Evolutionary conservation across 352 stramenopile genomes (phyloP).

Genomic region (Thalassiosira hispida): DNA sequence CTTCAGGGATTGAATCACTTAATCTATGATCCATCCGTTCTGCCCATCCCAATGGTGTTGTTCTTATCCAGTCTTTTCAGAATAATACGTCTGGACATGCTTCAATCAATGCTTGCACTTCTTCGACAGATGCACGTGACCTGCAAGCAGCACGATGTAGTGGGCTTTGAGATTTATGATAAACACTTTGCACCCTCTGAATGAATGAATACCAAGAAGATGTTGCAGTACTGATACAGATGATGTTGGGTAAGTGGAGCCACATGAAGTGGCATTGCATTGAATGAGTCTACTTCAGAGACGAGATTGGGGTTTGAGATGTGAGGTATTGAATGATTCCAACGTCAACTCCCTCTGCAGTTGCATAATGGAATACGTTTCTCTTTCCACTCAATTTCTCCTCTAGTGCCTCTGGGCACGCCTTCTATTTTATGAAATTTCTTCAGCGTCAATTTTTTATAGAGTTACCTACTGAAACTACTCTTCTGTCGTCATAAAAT

Average conservation of each 20-base stretch:
- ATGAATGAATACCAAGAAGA: constrained; percentile 25
- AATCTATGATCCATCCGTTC: constrained; percentile 42
- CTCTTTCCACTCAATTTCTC: constrained; percentile 31
- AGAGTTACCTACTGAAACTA: too few relatives aligned
- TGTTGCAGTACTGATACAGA: constrained; percentile 17
- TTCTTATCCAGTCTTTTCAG: constrained; percentile 26
- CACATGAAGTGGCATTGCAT: constrained; percentile 40
- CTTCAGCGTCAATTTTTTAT: too few relatives aligned
- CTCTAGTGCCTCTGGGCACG: constrained; percentile 34
- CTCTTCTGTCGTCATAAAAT: too few relatives aligned
- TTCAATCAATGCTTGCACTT: constrained; percentile 33
- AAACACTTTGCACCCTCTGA: constrained; percentile 23
- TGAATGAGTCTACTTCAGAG: constrained; percentile 36
- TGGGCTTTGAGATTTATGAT: constrained; percentile 41
- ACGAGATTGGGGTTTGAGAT: constrained; percentile 15
- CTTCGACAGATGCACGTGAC: constrained; percentile 31
- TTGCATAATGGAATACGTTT: constrained; percentile 43
- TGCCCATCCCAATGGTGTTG: constrained; percentile 30
- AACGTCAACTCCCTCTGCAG: constrained; percentile 35
- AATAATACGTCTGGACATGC: constrained; percentile 30
- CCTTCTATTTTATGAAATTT: too few relatives aligned
- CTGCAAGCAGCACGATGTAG: constrained; percentile 47
- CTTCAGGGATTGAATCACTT: constrained; percentile 34
- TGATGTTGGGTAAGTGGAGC: constrained; percentile 38
- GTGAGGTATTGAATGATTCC: constrained; percentile 37